A percentile compares a stretch with the other conserved stretches of the same genome.
Conservation (phyloP, 306 rosid genomes). For the Vigna reflexopilosa region DNA sequence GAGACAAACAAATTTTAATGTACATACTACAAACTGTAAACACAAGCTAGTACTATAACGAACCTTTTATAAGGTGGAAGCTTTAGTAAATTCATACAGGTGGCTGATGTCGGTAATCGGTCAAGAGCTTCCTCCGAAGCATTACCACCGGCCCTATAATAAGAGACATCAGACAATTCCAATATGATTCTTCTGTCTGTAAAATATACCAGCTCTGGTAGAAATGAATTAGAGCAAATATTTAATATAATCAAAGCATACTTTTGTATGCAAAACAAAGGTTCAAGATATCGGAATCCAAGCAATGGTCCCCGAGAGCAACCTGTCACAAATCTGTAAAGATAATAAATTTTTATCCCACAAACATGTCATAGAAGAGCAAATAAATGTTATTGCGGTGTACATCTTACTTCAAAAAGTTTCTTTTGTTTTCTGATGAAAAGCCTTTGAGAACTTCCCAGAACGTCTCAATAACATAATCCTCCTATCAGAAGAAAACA, state of each 20-base stretch:
- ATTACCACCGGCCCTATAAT: conserved; percentile 83
- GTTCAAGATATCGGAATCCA: conserved; percentile 91
- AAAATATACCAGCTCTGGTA: background rate
- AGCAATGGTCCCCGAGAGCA: conserved; percentile 99
- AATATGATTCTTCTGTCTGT: conserved; percentile 3
- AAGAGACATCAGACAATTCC: conserved; percentile 40
- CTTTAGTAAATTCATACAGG: conserved; percentile 98
- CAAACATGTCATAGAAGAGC: conserved; percentile 16
- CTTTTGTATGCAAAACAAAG: conserved; percentile 95
- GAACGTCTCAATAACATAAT: conserved; percentile 84
- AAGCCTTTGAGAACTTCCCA: conserved; percentile 96
- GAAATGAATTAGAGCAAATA: background rate
- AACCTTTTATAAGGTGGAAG: conserved; percentile 98
- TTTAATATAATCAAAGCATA: conserved; percentile 41
- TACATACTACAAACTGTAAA: conserved; percentile 33
- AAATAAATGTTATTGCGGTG: conserved; percentile 17
- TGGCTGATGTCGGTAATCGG: conserved; percentile 94
- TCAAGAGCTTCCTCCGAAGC: conserved; percentile 94
- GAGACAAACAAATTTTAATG: conserved; percentile 14
- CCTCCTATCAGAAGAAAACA: conserved; percentile 69
- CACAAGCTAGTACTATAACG: conserved; percentile 45
- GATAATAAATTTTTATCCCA: conserved; percentile 35
- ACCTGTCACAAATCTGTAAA: conserved; percentile 92
- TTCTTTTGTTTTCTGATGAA: conserved; percentile 88
- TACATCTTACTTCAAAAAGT: conserved; percentile 83